Conservation (phyloP, 345 rosid genomes). For the Lenwebbia sp. region DNA sequence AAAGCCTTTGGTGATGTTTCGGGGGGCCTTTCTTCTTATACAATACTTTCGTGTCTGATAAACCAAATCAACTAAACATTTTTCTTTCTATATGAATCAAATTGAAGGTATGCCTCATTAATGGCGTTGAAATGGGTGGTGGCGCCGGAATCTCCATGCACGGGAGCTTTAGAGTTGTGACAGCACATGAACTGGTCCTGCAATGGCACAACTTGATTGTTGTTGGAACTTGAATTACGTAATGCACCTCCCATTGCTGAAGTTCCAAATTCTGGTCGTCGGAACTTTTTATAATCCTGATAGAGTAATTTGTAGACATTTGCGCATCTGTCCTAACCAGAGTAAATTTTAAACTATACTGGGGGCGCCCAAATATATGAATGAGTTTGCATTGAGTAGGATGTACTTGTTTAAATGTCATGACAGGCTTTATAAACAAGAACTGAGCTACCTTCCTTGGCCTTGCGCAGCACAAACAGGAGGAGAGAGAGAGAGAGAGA, state of each 20-base stretch:
- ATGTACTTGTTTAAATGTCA: not conserved
- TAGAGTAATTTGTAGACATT: not conserved
- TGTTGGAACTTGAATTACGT: not conserved
- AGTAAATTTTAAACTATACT: not conserved
- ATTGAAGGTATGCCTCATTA: not conserved
- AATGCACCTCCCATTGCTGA: not conserved
- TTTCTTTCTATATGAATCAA: not conserved
- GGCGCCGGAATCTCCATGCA: constrained; percentile 5
- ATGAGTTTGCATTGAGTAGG: not conserved
- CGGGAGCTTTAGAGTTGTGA: not conserved
- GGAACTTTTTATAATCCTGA: not conserved
- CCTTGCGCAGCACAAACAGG: not conserved
- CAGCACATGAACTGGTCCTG: not conserved
- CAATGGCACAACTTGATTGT: not conserved
- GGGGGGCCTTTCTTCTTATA: not conserved
- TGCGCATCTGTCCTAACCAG: not conserved
- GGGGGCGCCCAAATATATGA: not conserved
- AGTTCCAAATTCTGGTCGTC: not conserved
- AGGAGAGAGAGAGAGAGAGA: not conserved
- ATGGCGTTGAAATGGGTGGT: constrained; percentile 5
- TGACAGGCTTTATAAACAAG: not conserved
- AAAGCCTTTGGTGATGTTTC: not conserved
- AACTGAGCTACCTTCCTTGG: not conserved
- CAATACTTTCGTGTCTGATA: not conserved
- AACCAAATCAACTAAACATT: not conserved